phyloP scores from a whole-genome alignment of 225 moss, liverwort and hornwort genomes.

The Thuidium tamariscinum region DNA sequence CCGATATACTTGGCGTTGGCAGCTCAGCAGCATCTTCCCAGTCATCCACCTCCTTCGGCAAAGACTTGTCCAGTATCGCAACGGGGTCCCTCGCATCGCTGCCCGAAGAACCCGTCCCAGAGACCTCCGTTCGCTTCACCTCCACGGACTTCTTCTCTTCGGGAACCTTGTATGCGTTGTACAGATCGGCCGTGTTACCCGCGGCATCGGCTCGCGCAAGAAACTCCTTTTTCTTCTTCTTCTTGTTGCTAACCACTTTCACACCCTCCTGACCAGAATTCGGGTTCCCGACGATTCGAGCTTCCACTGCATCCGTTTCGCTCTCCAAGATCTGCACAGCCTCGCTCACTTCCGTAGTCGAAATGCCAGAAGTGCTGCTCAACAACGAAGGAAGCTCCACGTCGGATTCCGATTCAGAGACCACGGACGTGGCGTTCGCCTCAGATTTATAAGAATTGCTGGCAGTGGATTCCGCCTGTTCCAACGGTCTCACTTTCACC shows the following conservation, averaged over 20 bases:
- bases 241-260: constrained; percentile 52
- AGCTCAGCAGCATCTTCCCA: constrained; percentile 99
- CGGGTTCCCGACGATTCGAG: constrained; percentile 4
- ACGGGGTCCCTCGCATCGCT: constrained; percentile 42
- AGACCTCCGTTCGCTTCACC: constrained; percentile 49
- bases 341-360: constrained; percentile 27
- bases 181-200: constrained; percentile 81
- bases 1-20: constrained; percentile 49
- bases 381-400: constrained; percentile 9
- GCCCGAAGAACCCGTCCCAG: constrained; percentile 25
- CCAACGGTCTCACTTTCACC: constrained; percentile 3
- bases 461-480: constrained; percentile 24
- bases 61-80: constrained; percentile 28
- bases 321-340: constrained; percentile 19
- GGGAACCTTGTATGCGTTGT: constrained; percentile 86
- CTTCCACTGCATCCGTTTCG: constrained; percentile 32
- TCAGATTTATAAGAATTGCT: constrained; percentile 17
- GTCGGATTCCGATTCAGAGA: constrained; percentile 30
- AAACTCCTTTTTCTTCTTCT: constrained; percentile 70
- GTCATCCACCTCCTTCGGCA: constrained; percentile 73
- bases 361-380: constrained; percentile 29
- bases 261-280: constrained; percentile 26
- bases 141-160: constrained; percentile 91
- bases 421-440: not conserved
- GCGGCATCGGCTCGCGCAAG: constrained; percentile 84